These are phyloP conservation scores for Suillus bovinus DNA, from an alignment of 768 basidiomycete species.

Conservation along the genomic window DNA sequence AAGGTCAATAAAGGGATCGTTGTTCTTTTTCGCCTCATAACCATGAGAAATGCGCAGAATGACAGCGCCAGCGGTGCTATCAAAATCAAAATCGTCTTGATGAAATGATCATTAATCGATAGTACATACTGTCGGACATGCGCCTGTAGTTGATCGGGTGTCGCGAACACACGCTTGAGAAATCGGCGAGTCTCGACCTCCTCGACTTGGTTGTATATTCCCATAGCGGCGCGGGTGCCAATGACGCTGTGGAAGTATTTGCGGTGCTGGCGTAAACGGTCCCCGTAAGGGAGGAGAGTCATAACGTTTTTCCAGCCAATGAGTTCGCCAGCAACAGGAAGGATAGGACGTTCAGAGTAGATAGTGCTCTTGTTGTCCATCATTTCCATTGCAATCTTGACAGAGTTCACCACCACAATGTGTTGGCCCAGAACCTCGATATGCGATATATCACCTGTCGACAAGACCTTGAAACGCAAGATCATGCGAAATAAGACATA, in stretches of 20 bases:
- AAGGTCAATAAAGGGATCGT: conserved; percentile 50
- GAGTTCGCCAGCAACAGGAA: conserved; percentile 39
- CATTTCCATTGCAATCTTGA: conserved; percentile 51
- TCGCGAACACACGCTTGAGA: conserved; percentile 38
- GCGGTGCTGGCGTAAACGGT: conserved; percentile 43
- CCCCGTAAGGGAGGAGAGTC: conserved; percentile 39
- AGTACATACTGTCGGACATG: conserved; percentile 43
- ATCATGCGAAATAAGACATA: background rate
- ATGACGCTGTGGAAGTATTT: conserved; percentile 41
- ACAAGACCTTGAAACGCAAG: background rate
- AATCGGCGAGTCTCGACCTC: conserved; percentile 44
- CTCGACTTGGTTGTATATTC: conserved; percentile 34
- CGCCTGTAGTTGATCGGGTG: conserved; percentile 37
- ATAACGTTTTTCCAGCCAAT: conserved; percentile 34
- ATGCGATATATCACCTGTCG: conserved; percentile 62
- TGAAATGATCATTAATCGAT: background rate
- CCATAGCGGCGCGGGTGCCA: conserved; percentile 39
- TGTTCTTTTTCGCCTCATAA: conserved; percentile 50
- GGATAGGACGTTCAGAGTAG: conserved; percentile 62
- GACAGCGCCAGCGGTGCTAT: conserved; percentile 50
- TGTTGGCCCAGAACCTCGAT: conserved; percentile 60
- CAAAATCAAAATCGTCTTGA: background rate
- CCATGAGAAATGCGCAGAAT: conserved; percentile 58
- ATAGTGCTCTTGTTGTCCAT: conserved; percentile 65
- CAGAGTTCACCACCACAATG: conserved; percentile 54